Conservation (phyloP, 2,329 filamentous ascomycete genomes). For the Chaetomium sp. region DNA sequence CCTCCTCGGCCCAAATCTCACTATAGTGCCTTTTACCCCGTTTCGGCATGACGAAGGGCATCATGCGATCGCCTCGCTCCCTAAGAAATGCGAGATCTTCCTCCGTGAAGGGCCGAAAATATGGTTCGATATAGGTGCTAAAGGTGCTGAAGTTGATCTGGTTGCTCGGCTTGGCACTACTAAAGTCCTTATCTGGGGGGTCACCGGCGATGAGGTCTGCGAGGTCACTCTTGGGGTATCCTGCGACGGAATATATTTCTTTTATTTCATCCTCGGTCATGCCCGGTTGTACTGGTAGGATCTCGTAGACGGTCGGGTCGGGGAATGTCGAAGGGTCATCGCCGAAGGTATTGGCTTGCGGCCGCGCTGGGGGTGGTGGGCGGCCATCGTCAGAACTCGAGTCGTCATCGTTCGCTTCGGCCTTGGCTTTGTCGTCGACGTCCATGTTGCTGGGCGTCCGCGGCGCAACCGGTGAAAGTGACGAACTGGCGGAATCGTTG, state of each 20-base stretch:
- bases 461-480: constrained; percentile 58
- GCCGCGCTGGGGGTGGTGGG: constrained; percentile 64
- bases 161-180: constrained; percentile 86
- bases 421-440: constrained; percentile 53
- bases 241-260: constrained; percentile 82
- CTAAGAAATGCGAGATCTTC: constrained; percentile 92
- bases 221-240: constrained; percentile 79
- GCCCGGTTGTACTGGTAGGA: constrained; percentile 69
- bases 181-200: constrained; percentile 93
- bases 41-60: constrained; percentile 82
- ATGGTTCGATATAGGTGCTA: constrained; percentile 88
- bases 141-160: constrained; percentile 95
- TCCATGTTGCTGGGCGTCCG: constrained; percentile 60
- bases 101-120: constrained; percentile 84
- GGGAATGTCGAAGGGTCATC: constrained; percentile 88
- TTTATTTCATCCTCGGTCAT: constrained; percentile 87
- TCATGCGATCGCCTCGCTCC: constrained; percentile 82
- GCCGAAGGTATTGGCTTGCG: constrained; percentile 85
- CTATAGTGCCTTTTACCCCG: constrained; percentile 83
- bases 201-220: constrained; percentile 83
- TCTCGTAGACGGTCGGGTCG: constrained; percentile 94
- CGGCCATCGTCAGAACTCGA: constrained; percentile 61
- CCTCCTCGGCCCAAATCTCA: constrained; percentile 93
- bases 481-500: constrained; percentile 60
- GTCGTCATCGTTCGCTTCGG: constrained; percentile 42